Percentiles rank a stretch among this genome's conserved stretches.
Conservation (phyloP, 257 asterid species). For the Leonotis leonurus region DNA sequence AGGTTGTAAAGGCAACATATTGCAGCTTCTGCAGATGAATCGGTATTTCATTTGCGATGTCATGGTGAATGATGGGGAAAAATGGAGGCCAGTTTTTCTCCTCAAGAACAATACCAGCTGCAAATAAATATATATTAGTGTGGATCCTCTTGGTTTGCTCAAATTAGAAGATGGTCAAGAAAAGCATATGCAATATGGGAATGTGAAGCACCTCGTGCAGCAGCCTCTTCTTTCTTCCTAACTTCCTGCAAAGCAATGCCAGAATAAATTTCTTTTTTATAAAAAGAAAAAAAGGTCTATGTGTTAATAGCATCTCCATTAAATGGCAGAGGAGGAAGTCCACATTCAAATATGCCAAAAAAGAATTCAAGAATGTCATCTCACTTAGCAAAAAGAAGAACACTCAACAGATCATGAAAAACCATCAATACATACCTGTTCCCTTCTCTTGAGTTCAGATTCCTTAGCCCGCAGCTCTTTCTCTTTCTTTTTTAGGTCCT, state of each 20-base stretch:
- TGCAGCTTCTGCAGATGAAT: conserved; percentile 88
- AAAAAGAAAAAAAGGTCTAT: no score
- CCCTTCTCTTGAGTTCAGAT: conserved; percentile 81
- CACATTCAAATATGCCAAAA: neutral
- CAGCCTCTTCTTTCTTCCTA: conserved; percentile 81
- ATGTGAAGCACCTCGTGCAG: conserved; percentile 62
- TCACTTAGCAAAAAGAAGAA: conserved; percentile 4
- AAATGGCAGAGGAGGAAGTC: neutral
- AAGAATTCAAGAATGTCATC: neutral
- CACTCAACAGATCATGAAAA: conserved; percentile 4
- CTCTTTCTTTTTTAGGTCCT: conserved; percentile 93
- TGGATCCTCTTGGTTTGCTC: neutral
- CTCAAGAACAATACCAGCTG: conserved; percentile 65
- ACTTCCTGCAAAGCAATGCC: conserved; percentile 52
- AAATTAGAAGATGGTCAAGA: conserved; percentile 2
- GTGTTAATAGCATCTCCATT: no score
- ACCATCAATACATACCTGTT: conserved; percentile 48
- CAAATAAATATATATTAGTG: conserved; percentile 17
- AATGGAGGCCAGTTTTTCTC: conserved; percentile 97
- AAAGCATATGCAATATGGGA: neutral
- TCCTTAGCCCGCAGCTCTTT: conserved; percentile 85
- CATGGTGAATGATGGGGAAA: conserved; percentile 93
- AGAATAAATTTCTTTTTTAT: no score
- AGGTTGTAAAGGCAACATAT: conserved; percentile 87
- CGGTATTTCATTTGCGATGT: conserved; percentile 87